These are phyloP conservation scores for Leishmania arabica DNA, from an alignment of 208 protist species.

Conservation along the genomic window DNA sequence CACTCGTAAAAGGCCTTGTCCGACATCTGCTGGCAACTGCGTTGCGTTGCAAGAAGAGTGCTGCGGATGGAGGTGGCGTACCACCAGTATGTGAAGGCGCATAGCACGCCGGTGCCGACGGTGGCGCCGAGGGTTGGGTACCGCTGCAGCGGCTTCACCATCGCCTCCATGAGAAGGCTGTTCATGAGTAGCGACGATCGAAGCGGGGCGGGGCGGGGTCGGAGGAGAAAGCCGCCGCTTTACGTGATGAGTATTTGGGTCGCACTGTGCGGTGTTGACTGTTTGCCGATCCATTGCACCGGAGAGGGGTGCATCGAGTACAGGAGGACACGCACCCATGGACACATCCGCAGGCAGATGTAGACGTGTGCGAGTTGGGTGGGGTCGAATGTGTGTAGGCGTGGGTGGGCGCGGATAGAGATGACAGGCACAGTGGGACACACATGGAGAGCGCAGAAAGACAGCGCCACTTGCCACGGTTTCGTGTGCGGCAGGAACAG, in stretches of 20 bases:
- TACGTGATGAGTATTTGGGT: neutral
- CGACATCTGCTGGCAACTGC: constrained; percentile 50
- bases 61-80: constrained; percentile 62
- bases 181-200: constrained; percentile 29
- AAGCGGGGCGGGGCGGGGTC: neutral
- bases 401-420: neutral
- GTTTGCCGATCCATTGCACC: neutral
- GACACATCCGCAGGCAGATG: neutral
- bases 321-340: neutral
- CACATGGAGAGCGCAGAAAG: too few relatives aligned
- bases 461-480: too few relatives aligned
- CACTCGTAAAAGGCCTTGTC: constrained; percentile 65
- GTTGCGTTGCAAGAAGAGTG: constrained; percentile 52
- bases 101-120: constrained; percentile 55
- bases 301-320: neutral
- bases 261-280: neutral
- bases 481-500: too few relatives aligned
- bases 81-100: constrained; percentile 73
- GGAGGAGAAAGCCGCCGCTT: neutral
- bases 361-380: neutral
- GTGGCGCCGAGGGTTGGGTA: constrained; percentile 53
- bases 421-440: too few relatives aligned
- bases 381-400: too few relatives aligned
- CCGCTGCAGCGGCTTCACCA: constrained; percentile 50
- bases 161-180: constrained; percentile 39